Base-by-base conservation (phyloP, 495 filamentous ascomycete genomes). In the Hypoxylon subgilvum region DNA sequence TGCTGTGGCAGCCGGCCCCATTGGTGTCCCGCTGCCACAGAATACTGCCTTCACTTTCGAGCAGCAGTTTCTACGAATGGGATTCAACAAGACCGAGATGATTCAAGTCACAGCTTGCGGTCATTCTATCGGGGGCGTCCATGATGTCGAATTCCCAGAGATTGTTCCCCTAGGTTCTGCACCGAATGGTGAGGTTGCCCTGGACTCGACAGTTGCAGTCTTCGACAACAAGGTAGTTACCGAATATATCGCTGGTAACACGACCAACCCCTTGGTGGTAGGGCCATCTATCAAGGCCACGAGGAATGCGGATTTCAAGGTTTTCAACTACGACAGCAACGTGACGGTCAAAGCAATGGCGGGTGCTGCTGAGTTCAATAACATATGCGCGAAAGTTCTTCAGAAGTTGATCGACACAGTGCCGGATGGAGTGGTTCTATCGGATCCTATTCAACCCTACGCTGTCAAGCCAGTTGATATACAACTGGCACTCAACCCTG, bases 401-500 rank as follows among this genome's bases (percentile, higher is more conserved):
- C 78, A 82, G 55, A 79, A 78, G 53, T 78, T 88, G 82, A 82
- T 88, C 40, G 82, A 88, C n/a, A 72, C 74, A 2, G 82, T 86
- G 0, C 84, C 85, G 2, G 53, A 61, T 4, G 74, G 74, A 2
- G 78, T 81, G 8, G 71, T 72, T 8, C 72, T 88, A 19, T 78
- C 82, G 5, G 60, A 72, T 13, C 74, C 79, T 19, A 79, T 86
- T 40, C 69, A 71, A 19, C 84, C 85, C 1, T 85, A 85, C 57
- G 76, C 76, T 17, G 72, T 85, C 52, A 87, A 87, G 71, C 83
- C 83, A 16, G 74, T 78, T 40, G 74, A 78, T 38, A 75, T 78
- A 72, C 74, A 79, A 54, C 61, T 80, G 25, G 69, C 71, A 0
- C 54, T 80, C 25, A 72, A 74, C 55, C 8, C 67, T 9, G 71